Evolutionary conservation across 2,329 filamentous ascomycete species (phyloP), one percentile per base, ranked within the genome.

Genomic region (Ophiostoma piceae): DNA sequence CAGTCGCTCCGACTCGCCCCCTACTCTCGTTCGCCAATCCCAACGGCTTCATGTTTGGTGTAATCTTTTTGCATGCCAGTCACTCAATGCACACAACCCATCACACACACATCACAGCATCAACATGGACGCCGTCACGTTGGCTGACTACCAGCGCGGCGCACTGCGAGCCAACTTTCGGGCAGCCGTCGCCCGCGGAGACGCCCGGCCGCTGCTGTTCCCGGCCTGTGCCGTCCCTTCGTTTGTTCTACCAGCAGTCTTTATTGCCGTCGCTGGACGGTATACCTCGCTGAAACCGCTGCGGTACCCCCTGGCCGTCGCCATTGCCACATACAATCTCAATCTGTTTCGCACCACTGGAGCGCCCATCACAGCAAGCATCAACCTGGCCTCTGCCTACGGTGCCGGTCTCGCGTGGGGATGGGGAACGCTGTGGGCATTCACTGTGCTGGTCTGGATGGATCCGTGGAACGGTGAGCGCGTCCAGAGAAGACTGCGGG

Each of bases 391-490:
- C 19, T 76, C 77, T 12, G 80, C 82, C 1, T 89, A 87, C 72
- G 80, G 77, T 1, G 76, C 79, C 1, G 87, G 87, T 0, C 74
- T 89, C 67, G 74, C 83, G 51, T 79, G 79, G 3, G 76, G 78
- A 3, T 89, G 84, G 84, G 80, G 82, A 0, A 82, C 84, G 12
- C 75, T 88, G 22, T 82, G 81, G 77, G 80, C 77, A 47, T 74
- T 83, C 69, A 81, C 82, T 26, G 75, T 86, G 74, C 76, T 89
- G 32, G 76, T 88, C 1, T 85, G 84, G 78, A 83, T 80, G 65
- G 78, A 80, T 22, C 85, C 86, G 3, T 84, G 83, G 75, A 84
- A 87, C 26, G 83, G 83, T 0, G 85, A 82, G 72, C 82, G 87
- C 72, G 80, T 84, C 0, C 76, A 83, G 29, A 47, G 67, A 51